These are phyloP conservation scores for Xylogone sp. DNA, from an alignment of 2,329 filamentous ascomycete genomes.

Conservation along the genomic window DNA sequence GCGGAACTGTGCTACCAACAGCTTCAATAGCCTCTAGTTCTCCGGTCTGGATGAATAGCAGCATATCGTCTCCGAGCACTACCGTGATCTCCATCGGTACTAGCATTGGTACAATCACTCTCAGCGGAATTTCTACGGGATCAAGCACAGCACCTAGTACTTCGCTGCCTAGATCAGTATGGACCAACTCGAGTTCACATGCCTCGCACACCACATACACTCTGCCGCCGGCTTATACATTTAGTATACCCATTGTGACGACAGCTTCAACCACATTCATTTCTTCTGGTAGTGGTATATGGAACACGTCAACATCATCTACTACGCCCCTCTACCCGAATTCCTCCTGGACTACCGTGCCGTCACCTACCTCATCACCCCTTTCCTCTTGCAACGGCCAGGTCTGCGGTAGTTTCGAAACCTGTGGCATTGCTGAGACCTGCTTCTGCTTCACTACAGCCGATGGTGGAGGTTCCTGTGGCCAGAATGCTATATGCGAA, in stretches of 20 bases:
- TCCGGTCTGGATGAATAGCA: neutral
- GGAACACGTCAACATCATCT: neutral
- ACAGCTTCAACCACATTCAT: too few species aligned
- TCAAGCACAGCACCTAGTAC: too few species aligned
- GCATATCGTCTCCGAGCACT: neutral
- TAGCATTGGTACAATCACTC: neutral
- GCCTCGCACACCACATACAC: too few species aligned
- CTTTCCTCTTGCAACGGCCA: conserved; percentile 2
- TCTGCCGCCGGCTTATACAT: too few species aligned
- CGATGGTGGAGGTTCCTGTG: conserved; percentile 15
- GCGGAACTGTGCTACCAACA: neutral
- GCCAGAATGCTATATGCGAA: conserved; percentile 14
- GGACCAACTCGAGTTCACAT: too few species aligned
- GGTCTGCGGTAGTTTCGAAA: conserved; percentile 13
- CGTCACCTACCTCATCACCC: too few species aligned
- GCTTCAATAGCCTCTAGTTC: neutral
- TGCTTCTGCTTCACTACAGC: conserved; percentile 19
- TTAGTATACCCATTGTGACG: too few species aligned
- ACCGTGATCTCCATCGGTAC: neutral
- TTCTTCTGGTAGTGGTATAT: too few species aligned
- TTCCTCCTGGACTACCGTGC: neutral
- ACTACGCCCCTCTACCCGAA: neutral
- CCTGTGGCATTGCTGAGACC: conserved; percentile 8
- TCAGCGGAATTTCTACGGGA: neutral
- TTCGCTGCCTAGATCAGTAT: too few species aligned